Evolutionary conservation across 495 filamentous ascomycete genomes (phyloP).

Genomic region (Chaetomidium leptoderma): DNA sequence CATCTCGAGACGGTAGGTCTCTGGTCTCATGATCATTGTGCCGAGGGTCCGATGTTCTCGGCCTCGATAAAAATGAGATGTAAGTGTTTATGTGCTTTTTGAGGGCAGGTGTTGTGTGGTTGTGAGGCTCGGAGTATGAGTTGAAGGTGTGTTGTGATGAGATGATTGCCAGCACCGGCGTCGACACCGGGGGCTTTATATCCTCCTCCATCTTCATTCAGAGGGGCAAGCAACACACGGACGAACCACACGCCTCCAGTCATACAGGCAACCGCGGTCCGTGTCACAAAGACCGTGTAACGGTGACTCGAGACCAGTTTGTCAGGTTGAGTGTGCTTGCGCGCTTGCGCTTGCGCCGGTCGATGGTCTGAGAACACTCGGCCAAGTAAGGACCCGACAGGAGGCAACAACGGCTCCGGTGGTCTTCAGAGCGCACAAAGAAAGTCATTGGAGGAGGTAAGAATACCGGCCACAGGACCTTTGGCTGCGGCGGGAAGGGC

Average conservation of each 20-base stretch:
- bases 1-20: too few species aligned
- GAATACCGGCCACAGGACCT: not conserved
- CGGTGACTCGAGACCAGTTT: not conserved
- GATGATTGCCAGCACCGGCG: not conserved
- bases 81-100: not conserved
- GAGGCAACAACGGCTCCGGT: not conserved
- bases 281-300: slow-evolving; percentile 1
- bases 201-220: not conserved
- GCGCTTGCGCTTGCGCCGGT: not conserved
- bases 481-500: not conserved
- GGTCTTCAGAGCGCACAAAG: not conserved
- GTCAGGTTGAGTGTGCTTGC: not conserved
- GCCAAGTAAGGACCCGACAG: not conserved
- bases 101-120: too few species aligned
- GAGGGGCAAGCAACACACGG: not conserved
- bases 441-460: not conserved
- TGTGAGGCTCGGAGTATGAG: not conserved
- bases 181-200: not conserved
- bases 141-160: not conserved
- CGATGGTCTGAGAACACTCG: not conserved
- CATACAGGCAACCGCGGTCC: not conserved
- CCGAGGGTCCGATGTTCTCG: too few species aligned
- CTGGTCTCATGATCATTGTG: too few species aligned
- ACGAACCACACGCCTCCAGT: not conserved
- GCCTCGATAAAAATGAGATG: not conserved